phyloP scores from a whole-genome alignment of 345 rosid genomes.

The Salix purpurea region DNA sequence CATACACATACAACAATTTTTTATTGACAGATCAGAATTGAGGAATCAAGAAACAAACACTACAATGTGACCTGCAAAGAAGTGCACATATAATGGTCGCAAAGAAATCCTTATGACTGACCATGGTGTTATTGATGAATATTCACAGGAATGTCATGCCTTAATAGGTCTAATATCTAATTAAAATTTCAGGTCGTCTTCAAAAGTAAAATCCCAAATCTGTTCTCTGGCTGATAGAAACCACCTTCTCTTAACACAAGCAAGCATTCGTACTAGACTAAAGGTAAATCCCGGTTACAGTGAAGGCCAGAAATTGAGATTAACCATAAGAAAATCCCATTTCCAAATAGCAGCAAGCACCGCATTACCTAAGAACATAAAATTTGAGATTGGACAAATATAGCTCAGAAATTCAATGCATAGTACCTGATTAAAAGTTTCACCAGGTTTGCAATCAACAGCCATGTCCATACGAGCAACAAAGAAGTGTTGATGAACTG shows the following conservation, averaged over 20 bases:
- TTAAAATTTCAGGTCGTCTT: not conserved
- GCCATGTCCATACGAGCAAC: conserved; percentile 94
- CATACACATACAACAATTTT: not conserved
- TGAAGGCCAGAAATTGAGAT: not conserved
- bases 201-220: not conserved
- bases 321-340: not conserved
- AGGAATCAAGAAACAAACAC: not conserved
- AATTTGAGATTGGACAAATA: not conserved
- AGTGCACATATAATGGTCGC: not conserved
- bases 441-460: conserved; percentile 87
- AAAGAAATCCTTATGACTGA: not conserved
- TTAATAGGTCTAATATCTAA: not conserved
- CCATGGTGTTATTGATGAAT: not conserved
- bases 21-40: not conserved
- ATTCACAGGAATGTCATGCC: not conserved
- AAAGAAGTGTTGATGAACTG: conserved; percentile 91
- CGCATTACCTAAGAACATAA: not conserved
- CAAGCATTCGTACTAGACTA: not conserved
- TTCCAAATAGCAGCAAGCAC: not conserved
- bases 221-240: not conserved
- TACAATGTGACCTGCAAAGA: not conserved
- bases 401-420: not conserved
- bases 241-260: not conserved
- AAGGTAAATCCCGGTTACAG: not conserved
- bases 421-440: conserved; percentile 75